Evolutionary conservation across 2,329 filamentous ascomycete genomes (phyloP).

Genomic region (Alternaria metachromatica): DNA sequence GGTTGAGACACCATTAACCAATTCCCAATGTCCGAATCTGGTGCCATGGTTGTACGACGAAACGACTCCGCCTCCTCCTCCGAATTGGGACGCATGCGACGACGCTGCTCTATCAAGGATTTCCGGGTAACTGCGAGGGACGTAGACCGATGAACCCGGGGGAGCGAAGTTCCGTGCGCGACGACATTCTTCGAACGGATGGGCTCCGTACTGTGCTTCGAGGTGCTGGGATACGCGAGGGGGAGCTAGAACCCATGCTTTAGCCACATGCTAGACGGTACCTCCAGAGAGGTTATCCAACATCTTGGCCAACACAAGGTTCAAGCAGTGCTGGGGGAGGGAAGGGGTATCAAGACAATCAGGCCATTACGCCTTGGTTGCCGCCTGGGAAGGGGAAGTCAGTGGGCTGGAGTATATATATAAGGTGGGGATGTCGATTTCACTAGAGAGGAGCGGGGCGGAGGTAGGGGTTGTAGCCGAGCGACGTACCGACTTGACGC

Average conservation of each 20-base stretch:
- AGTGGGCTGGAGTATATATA: conserved; percentile 31
- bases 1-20: background rate
- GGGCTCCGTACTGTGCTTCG: background rate
- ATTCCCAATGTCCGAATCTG: background rate
- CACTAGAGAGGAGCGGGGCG: conserved; percentile 6
- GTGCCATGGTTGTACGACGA: background rate
- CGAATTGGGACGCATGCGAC: background rate
- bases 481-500: conserved; percentile 69
- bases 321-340: conserved; percentile 19
- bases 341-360: conserved; percentile 22
- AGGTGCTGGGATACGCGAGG: conserved; percentile 1
- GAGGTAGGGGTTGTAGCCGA: conserved; percentile 17
- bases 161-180: background rate
- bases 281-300: conserved; percentile 20
- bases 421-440: background rate
- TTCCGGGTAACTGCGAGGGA: background rate
- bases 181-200: background rate
- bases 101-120: background rate
- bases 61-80: background rate
- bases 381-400: conserved; percentile 37
- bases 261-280: conserved; percentile 23
- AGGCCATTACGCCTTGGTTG: conserved; percentile 46
- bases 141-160: background rate
- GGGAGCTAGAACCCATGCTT: conserved; percentile 11
- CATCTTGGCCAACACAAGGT: conserved; percentile 19